Conservation (phyloP, 768 basidiomycete species). For the Russula dissimulans region DNA sequence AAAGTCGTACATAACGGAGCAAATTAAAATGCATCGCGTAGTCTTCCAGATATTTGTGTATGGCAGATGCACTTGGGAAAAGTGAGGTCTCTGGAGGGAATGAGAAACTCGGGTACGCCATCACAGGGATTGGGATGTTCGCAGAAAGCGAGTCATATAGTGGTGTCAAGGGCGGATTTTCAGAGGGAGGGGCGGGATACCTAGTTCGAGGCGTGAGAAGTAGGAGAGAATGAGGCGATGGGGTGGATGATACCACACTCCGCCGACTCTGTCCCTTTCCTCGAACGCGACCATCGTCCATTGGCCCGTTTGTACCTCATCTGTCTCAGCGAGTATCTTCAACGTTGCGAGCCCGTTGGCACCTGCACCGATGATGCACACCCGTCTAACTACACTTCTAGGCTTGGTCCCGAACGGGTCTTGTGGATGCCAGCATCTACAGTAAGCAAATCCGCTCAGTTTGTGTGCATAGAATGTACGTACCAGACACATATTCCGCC, state of each 20-base stretch:
- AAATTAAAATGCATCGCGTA: slow-evolving; percentile 61
- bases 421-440: not conserved
- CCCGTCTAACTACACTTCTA: slow-evolving; percentile 26
- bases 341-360: slow-evolving; percentile 65
- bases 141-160: slow-evolving; percentile 77
- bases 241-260: slow-evolving; percentile 51
- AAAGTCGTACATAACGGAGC: slow-evolving; percentile 49
- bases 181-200: slow-evolving; percentile 45
- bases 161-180: slow-evolving; percentile 52
- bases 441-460: not conserved
- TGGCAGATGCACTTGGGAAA: slow-evolving; percentile 52
- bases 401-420: not conserved
- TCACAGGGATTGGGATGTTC: slow-evolving; percentile 70
- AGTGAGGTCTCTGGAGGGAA: slow-evolving; percentile 69
- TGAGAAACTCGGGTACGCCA: slow-evolving; percentile 53
- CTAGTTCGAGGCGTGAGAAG: slow-evolving; percentile 22
- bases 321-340: slow-evolving; percentile 52
- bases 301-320: slow-evolving; percentile 43
- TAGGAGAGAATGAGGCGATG: not conserved
- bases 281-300: slow-evolving; percentile 66
- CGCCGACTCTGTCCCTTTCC: slow-evolving; percentile 55
- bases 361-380: slow-evolving; percentile 71
- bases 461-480: not conserved
- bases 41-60: slow-evolving; percentile 58
- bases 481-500: slow-evolving; percentile 3